These are phyloP conservation scores for Phytopythium vexans DNA, from an alignment of 352 stramenopile species.

Conservation along the genomic window DNA sequence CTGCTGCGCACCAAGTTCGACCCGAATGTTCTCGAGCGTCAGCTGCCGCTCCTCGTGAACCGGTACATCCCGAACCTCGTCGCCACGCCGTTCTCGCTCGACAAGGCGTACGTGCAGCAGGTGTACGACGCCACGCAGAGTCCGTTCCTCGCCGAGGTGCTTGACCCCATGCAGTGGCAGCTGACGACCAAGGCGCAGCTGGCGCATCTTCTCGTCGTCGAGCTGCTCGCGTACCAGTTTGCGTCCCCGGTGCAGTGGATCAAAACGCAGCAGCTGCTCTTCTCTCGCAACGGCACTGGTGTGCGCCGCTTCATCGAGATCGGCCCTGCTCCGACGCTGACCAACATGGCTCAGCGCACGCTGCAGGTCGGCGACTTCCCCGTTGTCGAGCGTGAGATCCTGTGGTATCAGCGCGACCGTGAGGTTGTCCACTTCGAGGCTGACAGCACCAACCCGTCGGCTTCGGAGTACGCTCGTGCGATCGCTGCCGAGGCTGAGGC, in stretches of 20 bases:
- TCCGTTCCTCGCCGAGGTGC: slow-evolving; percentile 56
- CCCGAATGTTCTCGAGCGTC: slow-evolving; percentile 54
- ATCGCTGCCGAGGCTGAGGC: slow-evolving; percentile 35
- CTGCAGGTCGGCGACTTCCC: slow-evolving; percentile 68
- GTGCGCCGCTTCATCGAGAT: slow-evolving; percentile 83
- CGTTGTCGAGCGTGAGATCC: slow-evolving; percentile 49
- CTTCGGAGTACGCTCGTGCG: slow-evolving; percentile 54
- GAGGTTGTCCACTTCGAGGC: slow-evolving; percentile 79
- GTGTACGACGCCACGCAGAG: slow-evolving; percentile 74
- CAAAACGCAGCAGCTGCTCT: slow-evolving; percentile 79
- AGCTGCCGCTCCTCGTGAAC: slow-evolving; percentile 65
- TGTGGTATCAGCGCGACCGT: slow-evolving; percentile 84
- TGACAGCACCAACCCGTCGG: slow-evolving; percentile 59
- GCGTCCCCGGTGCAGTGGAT: slow-evolving; percentile 89
- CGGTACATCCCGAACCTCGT: slow-evolving; percentile 89
- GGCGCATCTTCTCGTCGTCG: slow-evolving; percentile 73
- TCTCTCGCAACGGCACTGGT: slow-evolving; percentile 42
- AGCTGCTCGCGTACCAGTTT: slow-evolving; percentile 88
- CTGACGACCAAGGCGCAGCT: slow-evolving; percentile 64
- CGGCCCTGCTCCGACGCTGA: slow-evolving; percentile 73
- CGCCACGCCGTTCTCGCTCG: slow-evolving; percentile 72
- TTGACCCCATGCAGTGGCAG: slow-evolving; percentile 72
- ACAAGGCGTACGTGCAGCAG: slow-evolving; percentile 72
- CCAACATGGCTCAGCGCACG: slow-evolving; percentile 81
- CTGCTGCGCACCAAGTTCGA: slow-evolving; percentile 74